Evolutionary conservation across 1,284 basidiomycete genomes (phyloP), one percentile per base, ranked within the genome.

Genomic region (Tausonia pullulans): DNA sequence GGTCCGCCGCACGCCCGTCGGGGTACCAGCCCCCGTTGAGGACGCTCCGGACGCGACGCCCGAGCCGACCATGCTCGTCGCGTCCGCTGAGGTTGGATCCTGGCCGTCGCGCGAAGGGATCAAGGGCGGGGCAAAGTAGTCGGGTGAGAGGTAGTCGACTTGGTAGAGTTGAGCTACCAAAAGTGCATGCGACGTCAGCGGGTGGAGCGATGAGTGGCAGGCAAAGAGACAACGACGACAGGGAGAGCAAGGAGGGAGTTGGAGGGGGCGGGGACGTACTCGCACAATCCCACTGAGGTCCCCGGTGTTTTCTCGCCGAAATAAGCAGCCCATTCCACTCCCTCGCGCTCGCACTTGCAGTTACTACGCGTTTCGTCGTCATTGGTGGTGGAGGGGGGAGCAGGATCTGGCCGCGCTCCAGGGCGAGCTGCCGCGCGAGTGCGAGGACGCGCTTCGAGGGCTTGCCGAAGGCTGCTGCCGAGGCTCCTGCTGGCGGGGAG

Each of bases 281-380:
- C 16, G 27, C 16, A 5, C 54, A 53, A 40, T 62, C 61, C 61
- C 61, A 62, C 54, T 56, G 53, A 3, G 61, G 53, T 6, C 61
- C 61, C 39, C 61, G 46, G 8, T 46, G 46, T 41, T 62, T 62
- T n/a, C 61, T 55, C 14, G 61, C 61, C 61, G 54, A 62, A 48
- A 45, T 50, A n/a, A 62, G 55, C 54, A 62, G 27, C 14, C 54
- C 39, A 39, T 62, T 62, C 61, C 61, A 62, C 11, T 62, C 61
- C 11, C 51, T 39, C 5, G 48, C 52, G n/a, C 51, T 10, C 27
- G 10, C 55, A n/a, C 41, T 11, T 43, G 5, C 56, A 6, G 10
- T 45, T 4, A 14, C 4, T 45, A 10, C 7, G 10, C 6, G 11
- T 11, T 43, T 44, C 5, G 11, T 16, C n/a, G 45, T 39, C 2